Evolutionary conservation across 495 filamentous ascomycete species (phyloP), one percentile per base, ranked within the genome.

Genomic region (Neurospora sp.): DNA sequence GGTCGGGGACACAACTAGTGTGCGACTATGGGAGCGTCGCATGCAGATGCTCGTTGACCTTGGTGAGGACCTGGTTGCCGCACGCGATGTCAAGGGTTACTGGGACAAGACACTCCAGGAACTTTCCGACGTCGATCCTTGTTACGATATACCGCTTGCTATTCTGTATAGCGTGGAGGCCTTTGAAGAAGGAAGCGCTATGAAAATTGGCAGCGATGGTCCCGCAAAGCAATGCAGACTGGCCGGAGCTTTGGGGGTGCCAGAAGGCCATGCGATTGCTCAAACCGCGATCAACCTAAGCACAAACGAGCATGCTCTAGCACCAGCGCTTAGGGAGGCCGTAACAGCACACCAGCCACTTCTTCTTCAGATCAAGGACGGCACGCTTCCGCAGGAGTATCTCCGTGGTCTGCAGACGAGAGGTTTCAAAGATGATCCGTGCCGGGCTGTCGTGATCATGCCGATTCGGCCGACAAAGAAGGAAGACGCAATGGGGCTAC

Each of bases 381-480:
- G 85, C 40, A 89, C 85, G 42, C 79, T 89, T 27, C 86, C 88
- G 7, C 68, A 76, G 3, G 74, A 81, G 9, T 77, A 90, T 18
- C 81, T 91, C 35, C 80, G 87, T 40, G 88, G 85, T 3, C 77
- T 91, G 39, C 76, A 88, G 41, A 89, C 85, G 83, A 83, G 89
- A 31, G 89, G 89, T 5, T 91, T 88, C 74, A 71, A 73, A 40
- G 86, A 84, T 5, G 89, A 90, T 74, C 79, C 86, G 0, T 89
- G 87, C 73, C 79, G 83, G 14, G 83, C 87, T 11, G 88, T 86
- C 18, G 87, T 91, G 12, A 83, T 90, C 38, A 89, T 86, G 75
- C 87, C 89, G 4, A 87, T 91, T 20, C 87, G 89, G 72, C 86
- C 89, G 1, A 89, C 88, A 8, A 89, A 85, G 40, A 86, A 85